A percentile compares a stretch with the other conserved stretches of the same genome.
Evolutionary conservation across 306 rosid species (phyloP).

Genomic region (Cucurbita argyrosperma): DNA sequence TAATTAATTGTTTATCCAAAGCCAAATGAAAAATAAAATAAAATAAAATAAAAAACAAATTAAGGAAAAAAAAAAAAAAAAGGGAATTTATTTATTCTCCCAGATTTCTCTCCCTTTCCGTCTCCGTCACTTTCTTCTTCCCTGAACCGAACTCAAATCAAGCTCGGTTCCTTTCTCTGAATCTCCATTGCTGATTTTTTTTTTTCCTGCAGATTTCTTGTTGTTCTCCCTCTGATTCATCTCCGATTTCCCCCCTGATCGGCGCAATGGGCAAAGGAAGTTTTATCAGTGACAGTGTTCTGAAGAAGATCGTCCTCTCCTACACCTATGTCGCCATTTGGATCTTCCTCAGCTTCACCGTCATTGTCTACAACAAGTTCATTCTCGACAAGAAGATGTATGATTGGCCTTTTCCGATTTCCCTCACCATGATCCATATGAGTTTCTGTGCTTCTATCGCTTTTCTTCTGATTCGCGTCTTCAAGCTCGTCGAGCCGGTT

Average conservation of each 20-base stretch:
- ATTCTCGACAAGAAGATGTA: conserved; percentile 90
- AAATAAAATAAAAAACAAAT: neutral
- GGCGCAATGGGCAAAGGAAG: conserved; percentile 60
- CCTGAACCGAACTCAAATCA: neutral
- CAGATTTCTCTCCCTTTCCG: neutral
- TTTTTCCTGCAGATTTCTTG: neutral
- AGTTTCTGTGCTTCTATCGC: conserved; percentile 74
- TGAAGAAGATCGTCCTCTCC: conserved; percentile 62
- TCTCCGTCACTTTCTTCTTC: conserved; percentile 1
- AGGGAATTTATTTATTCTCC: neutral
- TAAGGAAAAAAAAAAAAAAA: neutral
- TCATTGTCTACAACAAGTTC: conserved; percentile 90
- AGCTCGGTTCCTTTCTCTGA: neutral
- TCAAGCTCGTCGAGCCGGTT: conserved; percentile 56
- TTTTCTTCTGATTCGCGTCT: conserved; percentile 43
- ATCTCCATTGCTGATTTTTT: neutral
- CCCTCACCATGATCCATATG: conserved; percentile 96
- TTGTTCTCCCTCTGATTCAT: neutral
- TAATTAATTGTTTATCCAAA: neutral
- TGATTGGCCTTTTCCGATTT: conserved; percentile 76
- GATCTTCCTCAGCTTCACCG: conserved; percentile 84
- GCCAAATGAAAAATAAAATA: neutral
- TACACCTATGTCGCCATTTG: conserved; percentile 74
- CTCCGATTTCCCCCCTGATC: neutral
- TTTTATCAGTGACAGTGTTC: conserved; percentile 56